Percentiles rank a stretch among this genome's conserved stretches.
phyloP scores from a whole-genome alignment of 78 protist species.

The Polysphondylium violaceum region DNA sequence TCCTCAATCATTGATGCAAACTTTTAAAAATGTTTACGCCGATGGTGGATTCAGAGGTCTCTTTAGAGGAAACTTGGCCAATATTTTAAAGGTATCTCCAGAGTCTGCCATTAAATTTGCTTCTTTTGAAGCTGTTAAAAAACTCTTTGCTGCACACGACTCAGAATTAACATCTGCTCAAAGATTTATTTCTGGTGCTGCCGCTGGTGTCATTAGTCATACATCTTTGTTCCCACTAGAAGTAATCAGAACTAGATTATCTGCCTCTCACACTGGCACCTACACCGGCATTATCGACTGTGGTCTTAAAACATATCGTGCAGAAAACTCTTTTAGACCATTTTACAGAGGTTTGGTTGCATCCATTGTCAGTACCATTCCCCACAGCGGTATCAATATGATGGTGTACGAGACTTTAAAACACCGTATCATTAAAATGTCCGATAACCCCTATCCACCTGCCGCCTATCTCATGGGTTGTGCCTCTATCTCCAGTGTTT shows the following conservation, averaged over 20 bases:
- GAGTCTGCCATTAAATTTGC: conserved; percentile 81
- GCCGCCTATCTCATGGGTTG: conserved; percentile 7
- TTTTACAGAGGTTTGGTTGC: conserved; percentile 77
- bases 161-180: conserved; percentile 53
- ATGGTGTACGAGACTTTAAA: conserved; percentile 67
- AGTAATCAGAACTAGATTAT: conserved; percentile 49
- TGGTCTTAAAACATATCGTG: background rate
- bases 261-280: conserved; percentile 48
- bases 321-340: conserved; percentile 35
- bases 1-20: conserved; percentile 15
- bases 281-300: conserved; percentile 74
- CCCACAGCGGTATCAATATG: conserved; percentile 76
- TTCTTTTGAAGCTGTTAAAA: conserved; percentile 60
- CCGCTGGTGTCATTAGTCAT: conserved; percentile 64
- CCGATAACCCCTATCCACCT: background rate
- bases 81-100: conserved; percentile 69
- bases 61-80: conserved; percentile 73
- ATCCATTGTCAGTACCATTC: conserved; percentile 54
- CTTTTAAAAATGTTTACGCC: conserved; percentile 17
- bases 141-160: conserved; percentile 66
- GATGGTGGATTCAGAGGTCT: conserved; percentile 75
- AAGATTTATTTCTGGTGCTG: conserved; percentile 64
- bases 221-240: conserved; percentile 72
- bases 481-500: conserved; percentile 34
- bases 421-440: conserved; percentile 24